Base-by-base conservation (phyloP, 345 rosid species). In the Raphanus sativus region DNA sequence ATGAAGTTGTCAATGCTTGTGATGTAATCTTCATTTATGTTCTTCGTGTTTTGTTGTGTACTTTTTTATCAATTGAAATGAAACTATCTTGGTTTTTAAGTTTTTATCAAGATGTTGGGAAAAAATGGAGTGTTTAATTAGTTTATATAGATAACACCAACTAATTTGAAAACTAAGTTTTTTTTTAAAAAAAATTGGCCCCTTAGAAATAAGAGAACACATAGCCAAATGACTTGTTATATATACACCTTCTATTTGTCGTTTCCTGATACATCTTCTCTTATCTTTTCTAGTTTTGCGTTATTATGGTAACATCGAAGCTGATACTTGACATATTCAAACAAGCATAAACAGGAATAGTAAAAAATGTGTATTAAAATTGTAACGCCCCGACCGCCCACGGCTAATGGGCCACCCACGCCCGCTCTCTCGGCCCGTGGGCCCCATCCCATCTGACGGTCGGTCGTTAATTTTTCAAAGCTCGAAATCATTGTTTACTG, bases 21-120 rank as follows among this genome's bases (percentile, higher is more conserved):
- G 33, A 2, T 67, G 78, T 68, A 45, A 33, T 69, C 63, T 32
- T 67, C 21, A 40, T 40, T 30, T 67, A n/a, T 36, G 58, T 36
- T 38, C 52, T 3, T 45, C 16, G 52, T 11, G 16, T 45, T 16
- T 56, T 45, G 1, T 29, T 16, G 9, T 13, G 45, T 13, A 30
- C 32, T 32, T 67, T 67, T 25, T 42, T 67, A 60, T 75, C 62
- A 52, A 54, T 65, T n/a, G n/a, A 74, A 73, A 24, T 52, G 2
- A 63, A 25, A 52, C 28, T 64, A 9, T 63, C 54, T 50, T 60
- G 1, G 40, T 36, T 26, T 36, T n/a, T 48, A 7, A 38, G 55
- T 48, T 12, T 32, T 5, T 69, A 2, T 36, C 0, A 21, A 70
- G 21, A 55, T 11, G 12, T 56, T 56, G 13, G 29, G 30, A 5